Conservation (phyloP, 257 asterid genomes). For the Solanum etuberosum region DNA sequence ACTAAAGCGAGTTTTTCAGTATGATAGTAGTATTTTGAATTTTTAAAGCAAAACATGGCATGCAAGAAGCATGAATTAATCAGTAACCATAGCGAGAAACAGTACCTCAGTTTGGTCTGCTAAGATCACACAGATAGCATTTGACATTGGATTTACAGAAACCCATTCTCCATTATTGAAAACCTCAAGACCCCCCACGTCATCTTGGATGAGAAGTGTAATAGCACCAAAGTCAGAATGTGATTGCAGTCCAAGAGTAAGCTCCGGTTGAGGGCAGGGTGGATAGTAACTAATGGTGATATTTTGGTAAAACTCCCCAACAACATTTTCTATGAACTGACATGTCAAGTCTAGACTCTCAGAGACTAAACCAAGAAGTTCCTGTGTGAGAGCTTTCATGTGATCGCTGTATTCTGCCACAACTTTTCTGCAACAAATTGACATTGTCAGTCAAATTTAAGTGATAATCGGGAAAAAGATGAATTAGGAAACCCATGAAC, state of each 20-base stretch:
- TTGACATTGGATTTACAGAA: conserved; percentile 36
- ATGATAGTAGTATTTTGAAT: neutral
- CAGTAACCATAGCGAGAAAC: neutral
- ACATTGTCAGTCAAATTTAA: neutral
- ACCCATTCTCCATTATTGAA: conserved; percentile 78
- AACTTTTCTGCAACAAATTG: conserved; percentile 27
- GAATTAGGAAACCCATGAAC: neutral
- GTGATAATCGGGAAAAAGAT: conserved; percentile 8
- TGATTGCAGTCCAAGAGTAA: conserved; percentile 88
- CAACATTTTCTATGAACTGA: conserved; percentile 45
- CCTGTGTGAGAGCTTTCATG: conserved; percentile 54
- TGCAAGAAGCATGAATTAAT: neutral
- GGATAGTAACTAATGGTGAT: conserved; percentile 83
- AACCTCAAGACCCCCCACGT: conserved; percentile 87
- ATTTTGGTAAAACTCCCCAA: conserved; percentile 81
- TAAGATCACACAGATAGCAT: conserved; percentile 71
- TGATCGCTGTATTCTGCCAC: conserved; percentile 57
- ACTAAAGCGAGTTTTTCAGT: neutral
- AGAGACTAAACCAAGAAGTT: conserved; percentile 50
- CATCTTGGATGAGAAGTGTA: conserved; percentile 87
- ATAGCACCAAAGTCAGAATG: conserved; percentile 83
- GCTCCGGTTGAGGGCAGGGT: conserved; percentile 94
- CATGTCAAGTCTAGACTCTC: conserved; percentile 54
- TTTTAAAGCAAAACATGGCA: neutral
- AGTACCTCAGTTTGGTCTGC: conserved; percentile 94